Conservation (phyloP, 179 eudicot species). For the Beta corolliflora region DNA sequence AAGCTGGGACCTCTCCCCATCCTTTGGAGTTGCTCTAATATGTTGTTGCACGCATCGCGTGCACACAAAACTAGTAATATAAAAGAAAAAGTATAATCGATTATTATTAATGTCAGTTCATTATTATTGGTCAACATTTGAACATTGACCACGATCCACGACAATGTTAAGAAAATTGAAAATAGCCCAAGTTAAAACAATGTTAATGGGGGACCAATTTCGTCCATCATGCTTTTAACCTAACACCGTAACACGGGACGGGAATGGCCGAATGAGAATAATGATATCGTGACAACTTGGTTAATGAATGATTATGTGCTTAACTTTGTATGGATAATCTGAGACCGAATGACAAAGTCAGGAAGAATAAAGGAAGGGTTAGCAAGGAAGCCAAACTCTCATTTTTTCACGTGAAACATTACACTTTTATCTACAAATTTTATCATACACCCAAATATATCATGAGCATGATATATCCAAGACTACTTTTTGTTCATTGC, state of each 20-base stretch:
- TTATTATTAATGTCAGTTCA: too few species aligned
- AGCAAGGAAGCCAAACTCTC: neutral
- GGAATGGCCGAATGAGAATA: neutral
- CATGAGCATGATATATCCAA: too few species aligned
- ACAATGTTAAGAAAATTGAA: neutral
- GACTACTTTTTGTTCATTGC: too few species aligned
- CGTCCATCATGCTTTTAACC: neutral
- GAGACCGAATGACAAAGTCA: neutral
- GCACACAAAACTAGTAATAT: too few species aligned
- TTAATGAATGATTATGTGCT: slow-evolving; percentile 4
- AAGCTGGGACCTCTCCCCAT: too few species aligned
- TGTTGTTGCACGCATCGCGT: too few species aligned
- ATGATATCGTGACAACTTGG: neutral
- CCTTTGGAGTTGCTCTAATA: too few species aligned
- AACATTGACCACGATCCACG: neutral
- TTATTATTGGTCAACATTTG: neutral
- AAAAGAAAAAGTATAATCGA: too few species aligned
- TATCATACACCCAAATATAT: too few species aligned
- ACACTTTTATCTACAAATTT: neutral
- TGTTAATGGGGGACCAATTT: neutral
- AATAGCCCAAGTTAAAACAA: neutral
- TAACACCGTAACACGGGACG: too few species aligned
- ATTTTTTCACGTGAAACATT: neutral
- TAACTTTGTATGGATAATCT: neutral
- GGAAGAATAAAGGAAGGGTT: neutral